Evolutionary conservation across 306 rosid species (phyloP).

Genomic region (Rosa rugosa): DNA sequence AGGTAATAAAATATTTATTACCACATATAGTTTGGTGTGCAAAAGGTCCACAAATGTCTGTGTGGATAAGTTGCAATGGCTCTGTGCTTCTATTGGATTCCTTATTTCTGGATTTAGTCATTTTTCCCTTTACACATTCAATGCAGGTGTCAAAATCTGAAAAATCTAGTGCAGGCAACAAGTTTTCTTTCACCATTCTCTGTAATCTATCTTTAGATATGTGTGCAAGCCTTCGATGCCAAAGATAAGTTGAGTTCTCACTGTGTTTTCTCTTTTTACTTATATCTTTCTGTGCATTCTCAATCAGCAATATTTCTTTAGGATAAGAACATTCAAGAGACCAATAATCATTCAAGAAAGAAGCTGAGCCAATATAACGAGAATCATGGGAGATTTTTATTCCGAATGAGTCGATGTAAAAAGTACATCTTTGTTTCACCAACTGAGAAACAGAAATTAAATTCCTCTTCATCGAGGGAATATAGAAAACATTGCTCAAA

Average conservation of each 20-base stretch:
- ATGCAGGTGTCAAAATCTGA: background rate
- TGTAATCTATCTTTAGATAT: background rate
- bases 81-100: background rate
- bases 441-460: background rate
- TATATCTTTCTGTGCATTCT: background rate
- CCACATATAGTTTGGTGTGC: background rate
- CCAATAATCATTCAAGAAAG: background rate
- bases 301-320: background rate
- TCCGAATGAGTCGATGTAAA: background rate
- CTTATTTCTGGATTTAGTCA: background rate
- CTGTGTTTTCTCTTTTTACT: background rate
- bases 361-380: background rate
- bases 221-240: background rate
- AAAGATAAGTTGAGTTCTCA: background rate
- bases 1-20: background rate
- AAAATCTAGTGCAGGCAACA: background rate
- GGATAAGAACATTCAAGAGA: background rate
- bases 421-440: background rate
- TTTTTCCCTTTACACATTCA: background rate
- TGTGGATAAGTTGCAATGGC: background rate
- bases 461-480: background rate
- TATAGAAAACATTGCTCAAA: background rate
- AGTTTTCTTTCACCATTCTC: background rate
- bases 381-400: background rate
- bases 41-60: background rate